Percentiles rank a stretch among this genome's conserved stretches.
Evolutionary conservation across 108 stramenopile species (phyloP).

Genomic region (Chaetoceros tenuissimus): DNA sequence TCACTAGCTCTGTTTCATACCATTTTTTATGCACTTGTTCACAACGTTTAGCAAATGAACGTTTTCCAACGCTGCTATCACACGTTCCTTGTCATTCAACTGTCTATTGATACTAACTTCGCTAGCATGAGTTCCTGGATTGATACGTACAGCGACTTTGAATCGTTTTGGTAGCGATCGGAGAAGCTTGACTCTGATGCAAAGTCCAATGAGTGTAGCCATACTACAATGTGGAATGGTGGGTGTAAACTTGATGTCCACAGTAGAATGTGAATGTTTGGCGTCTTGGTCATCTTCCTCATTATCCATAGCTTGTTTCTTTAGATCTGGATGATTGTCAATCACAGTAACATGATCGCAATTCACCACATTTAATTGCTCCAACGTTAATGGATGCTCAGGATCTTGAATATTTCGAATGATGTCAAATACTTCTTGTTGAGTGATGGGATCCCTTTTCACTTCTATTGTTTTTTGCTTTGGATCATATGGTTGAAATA

Average conservation of each 20-base stretch:
- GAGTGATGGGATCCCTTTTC: constrained; percentile 42
- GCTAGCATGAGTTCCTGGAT: constrained; percentile 93
- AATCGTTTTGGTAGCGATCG: constrained; percentile 90
- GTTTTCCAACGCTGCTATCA: constrained; percentile 98
- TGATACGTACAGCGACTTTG: constrained; percentile 81
- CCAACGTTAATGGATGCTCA: constrained; percentile 95
- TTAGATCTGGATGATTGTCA: constrained; percentile 10
- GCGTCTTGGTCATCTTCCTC: neutral
- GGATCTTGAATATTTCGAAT: constrained; percentile 97
- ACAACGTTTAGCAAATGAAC: constrained; percentile 94
- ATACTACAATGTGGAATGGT: constrained; percentile 98
- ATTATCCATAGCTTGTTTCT: neutral
- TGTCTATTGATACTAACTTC: constrained; percentile 97
- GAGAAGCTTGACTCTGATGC: constrained; percentile 89
- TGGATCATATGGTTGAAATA: too few relatives aligned
- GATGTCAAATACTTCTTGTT: constrained; percentile 91
- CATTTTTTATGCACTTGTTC: constrained; percentile 86
- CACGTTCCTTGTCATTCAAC: constrained; percentile 96
- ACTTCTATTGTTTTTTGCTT: too few relatives aligned
- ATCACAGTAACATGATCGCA: constrained; percentile 62
- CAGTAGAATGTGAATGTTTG: constrained; percentile 27
- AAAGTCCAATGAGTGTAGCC: constrained; percentile 98
- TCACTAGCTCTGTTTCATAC: constrained; percentile 35
- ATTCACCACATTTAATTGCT: constrained; percentile 93
- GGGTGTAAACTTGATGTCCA: constrained; percentile 50